These are phyloP conservation scores for Metarhizium brunneum DNA, from an alignment of 2,329 filamentous ascomycete species.

Conservation along the genomic window DNA sequence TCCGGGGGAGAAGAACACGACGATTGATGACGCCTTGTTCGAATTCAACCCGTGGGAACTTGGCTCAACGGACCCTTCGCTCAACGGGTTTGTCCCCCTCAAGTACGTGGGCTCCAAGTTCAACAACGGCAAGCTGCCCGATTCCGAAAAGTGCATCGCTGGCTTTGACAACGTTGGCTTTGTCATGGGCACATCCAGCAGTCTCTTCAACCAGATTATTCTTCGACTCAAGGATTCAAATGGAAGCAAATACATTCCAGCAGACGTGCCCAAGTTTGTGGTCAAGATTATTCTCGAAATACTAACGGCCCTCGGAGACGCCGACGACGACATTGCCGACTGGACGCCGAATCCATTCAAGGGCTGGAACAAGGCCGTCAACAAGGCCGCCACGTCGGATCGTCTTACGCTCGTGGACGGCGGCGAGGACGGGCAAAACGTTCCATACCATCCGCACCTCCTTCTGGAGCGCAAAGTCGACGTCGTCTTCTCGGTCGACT, in stretches of 20 bases:
- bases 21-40: slow-evolving; percentile 49
- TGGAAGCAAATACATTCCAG: slow-evolving; percentile 36
- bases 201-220: slow-evolving; percentile 63
- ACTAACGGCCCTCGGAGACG: slow-evolving; percentile 42
- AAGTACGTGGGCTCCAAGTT: slow-evolving; percentile 52
- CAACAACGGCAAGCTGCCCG: slow-evolving; percentile 33
- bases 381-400: slow-evolving; percentile 31
- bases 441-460: slow-evolving; percentile 61
- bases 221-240: slow-evolving; percentile 52
- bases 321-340: slow-evolving; percentile 67
- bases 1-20: slow-evolving; percentile 32
- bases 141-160: slow-evolving; percentile 36
- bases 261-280: slow-evolving; percentile 31
- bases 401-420: slow-evolving; percentile 69
- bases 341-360: slow-evolving; percentile 52
- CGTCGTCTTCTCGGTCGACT: slow-evolving; percentile 56
- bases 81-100: slow-evolving; percentile 50
- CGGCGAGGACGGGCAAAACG: slow-evolving; percentile 69
- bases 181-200: slow-evolving; percentile 73
- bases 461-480: slow-evolving; percentile 42
- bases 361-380: slow-evolving; percentile 38
- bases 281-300: slow-evolving; percentile 38
- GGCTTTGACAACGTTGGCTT: slow-evolving; percentile 76
- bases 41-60: slow-evolving; percentile 60
- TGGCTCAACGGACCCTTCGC: slow-evolving; percentile 52